Evolutionary conservation across 495 filamentous ascomycete genomes (phyloP).

Genomic region (Annulohypoxylon maeteangense): DNA sequence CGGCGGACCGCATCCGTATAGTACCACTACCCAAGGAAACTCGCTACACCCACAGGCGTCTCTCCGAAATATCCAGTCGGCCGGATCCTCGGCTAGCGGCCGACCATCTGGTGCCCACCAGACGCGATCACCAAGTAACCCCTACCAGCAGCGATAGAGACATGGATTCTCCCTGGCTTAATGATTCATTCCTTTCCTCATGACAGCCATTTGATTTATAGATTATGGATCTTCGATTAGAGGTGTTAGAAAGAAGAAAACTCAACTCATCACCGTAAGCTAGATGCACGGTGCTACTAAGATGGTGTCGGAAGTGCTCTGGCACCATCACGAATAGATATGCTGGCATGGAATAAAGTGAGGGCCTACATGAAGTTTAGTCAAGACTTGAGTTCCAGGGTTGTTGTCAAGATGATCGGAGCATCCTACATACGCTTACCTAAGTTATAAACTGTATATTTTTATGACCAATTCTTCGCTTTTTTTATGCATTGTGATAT

Average conservation of each 20-base stretch:
- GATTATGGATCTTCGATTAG: slow-evolving; percentile 24
- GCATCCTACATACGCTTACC: neutral
- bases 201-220: slow-evolving; percentile 21
- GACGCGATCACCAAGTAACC: slow-evolving; percentile 21
- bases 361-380: slow-evolving; percentile 2
- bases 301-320: slow-evolving; percentile 28
- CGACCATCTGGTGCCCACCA: neutral
- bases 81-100: neutral
- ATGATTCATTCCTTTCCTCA: slow-evolving; percentile 17
- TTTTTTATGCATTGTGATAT: neutral
- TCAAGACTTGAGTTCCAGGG: neutral
- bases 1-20: slow-evolving; percentile 38
- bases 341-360: slow-evolving; percentile 13
- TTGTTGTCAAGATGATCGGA: slow-evolving; percentile 11
- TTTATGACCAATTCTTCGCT: neutral
- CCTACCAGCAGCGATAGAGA: slow-evolving; percentile 32
- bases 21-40: slow-evolving; percentile 19
- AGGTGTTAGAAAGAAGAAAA: slow-evolving; percentile 21
- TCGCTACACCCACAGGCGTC: slow-evolving; percentile 28
- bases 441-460: slow-evolving; percentile 17
- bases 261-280: neutral
- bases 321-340: slow-evolving; percentile 23
- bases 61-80: slow-evolving; percentile 17
- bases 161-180: slow-evolving; percentile 20
- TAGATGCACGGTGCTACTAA: slow-evolving; percentile 3